Conservation (phyloP, 2,329 filamentous ascomycete species). For the Rutstroemia sp. region DNA sequence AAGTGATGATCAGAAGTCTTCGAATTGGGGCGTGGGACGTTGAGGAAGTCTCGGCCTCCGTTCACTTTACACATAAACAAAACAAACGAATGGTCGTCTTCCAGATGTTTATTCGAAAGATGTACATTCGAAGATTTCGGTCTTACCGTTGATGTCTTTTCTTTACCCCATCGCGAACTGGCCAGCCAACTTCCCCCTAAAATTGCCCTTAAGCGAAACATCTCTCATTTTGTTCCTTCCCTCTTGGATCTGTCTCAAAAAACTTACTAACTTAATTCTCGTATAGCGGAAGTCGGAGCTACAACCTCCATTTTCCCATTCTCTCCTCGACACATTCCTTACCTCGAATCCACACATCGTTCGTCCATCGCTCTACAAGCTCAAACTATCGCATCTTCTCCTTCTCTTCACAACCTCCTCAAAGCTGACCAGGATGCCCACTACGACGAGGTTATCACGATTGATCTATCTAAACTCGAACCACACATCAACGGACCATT, state of each 20-base stretch:
- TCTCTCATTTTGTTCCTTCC: no score
- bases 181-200: no score
- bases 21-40: no score
- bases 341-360: slow-evolving; percentile 78
- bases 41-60: no score
- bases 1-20: no score
- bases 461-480: slow-evolving; percentile 83
- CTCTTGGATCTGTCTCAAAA: neutral
- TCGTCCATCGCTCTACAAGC: slow-evolving; percentile 34
- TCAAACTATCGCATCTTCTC: slow-evolving; percentile 23
- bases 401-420: slow-evolving; percentile 54
- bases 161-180: no score
- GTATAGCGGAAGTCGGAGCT: slow-evolving; percentile 77
- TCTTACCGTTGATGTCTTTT: no score
- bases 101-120: no score
- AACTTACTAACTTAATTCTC: neutral
- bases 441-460: slow-evolving; percentile 87
- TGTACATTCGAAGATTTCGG: no score
- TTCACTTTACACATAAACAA: no score
- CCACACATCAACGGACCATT: slow-evolving; percentile 97
- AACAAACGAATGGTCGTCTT: no score
- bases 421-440: slow-evolving; percentile 72
- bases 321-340: slow-evolving; percentile 73
- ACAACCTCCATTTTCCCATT: slow-evolving; percentile 73
- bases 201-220: no score